phyloP scores from a whole-genome alignment of 257 asterid genomes.

The Cordia subcordata region DNA sequence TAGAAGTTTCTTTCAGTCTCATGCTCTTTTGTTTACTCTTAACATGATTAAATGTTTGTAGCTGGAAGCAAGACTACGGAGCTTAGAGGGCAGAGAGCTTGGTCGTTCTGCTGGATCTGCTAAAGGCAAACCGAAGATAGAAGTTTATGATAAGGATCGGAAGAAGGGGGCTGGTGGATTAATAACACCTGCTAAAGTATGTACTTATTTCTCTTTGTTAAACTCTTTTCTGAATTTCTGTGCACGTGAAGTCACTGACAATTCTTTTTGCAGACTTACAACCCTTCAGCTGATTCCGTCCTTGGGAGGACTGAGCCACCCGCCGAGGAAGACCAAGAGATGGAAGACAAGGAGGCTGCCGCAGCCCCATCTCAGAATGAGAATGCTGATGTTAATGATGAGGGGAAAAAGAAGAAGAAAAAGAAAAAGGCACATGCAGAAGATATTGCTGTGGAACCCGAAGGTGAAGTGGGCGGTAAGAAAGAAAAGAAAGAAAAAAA shows the following conservation, averaged over 20 bases:
- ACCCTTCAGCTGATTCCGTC: constrained; percentile 63
- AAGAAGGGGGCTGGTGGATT: constrained; percentile 72
- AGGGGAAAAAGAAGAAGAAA: constrained; percentile 22
- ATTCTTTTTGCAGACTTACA: constrained; percentile 46
- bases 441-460: constrained; percentile 38
- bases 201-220: neutral
- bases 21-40: neutral
- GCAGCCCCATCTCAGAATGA: too few species aligned
- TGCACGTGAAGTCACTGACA: neutral
- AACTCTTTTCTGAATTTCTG: neutral
- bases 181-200: constrained; percentile 69
- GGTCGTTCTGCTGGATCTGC: constrained; percentile 66
- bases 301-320: constrained; percentile 35
- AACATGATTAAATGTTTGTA: constrained; percentile 10
- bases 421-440: constrained; percentile 26
- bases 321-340: constrained; percentile 31
- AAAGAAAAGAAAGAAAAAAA: constrained; percentile 41
- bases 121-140: constrained; percentile 81
- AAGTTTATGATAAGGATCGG: constrained; percentile 67
- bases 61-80: constrained; percentile 78
- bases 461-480: constrained; percentile 21
- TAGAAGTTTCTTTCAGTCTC: neutral
- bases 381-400: neutral
- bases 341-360: too few species aligned
- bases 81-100: constrained; percentile 64